Percentiles rank a stretch among this genome's conserved stretches.
These are phyloP conservation scores for Teratosphaeria nubilosa DNA, from an alignment of 2,329 filamentous ascomycete genomes.

Conservation along the genomic window DNA sequence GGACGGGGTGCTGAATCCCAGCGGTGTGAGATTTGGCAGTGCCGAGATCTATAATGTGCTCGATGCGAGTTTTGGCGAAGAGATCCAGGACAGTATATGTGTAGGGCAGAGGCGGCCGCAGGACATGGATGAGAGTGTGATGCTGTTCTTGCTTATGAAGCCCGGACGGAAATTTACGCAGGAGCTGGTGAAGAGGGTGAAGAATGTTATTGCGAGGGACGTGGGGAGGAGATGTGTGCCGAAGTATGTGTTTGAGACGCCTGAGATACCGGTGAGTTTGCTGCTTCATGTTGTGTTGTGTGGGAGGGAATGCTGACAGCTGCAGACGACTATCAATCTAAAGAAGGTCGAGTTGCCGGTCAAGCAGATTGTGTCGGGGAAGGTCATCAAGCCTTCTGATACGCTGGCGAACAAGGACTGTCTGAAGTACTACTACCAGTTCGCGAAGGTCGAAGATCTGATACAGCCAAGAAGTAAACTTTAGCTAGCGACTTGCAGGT, in stretches of 20 bases:
- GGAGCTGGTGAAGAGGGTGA: conserved; percentile 49
- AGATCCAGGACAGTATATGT: conserved; percentile 63
- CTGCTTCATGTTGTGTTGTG: background rate
- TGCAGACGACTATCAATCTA: conserved; percentile 65
- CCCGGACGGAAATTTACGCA: conserved; percentile 47
- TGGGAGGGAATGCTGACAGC: background rate
- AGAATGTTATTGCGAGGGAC: conserved; percentile 54
- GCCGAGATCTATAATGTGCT: conserved; percentile 71
- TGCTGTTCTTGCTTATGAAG: conserved; percentile 51
- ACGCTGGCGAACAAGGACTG: conserved; percentile 68
- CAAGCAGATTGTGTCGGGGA: conserved; percentile 73
- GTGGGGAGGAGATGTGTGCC: conserved; percentile 67
- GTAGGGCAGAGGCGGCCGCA: conserved; percentile 62
- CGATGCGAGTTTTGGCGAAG: conserved; percentile 52
- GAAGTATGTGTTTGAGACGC: conserved; percentile 67
- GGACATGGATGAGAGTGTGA: conserved; percentile 48
- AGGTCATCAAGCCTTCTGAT: conserved; percentile 62
- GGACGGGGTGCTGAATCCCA: conserved; percentile 72
- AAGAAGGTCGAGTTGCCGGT: conserved; percentile 81
- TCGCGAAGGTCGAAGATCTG: conserved; percentile 60
- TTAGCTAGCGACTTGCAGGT: conserved; percentile 18
- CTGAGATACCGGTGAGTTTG: conserved; percentile 63
- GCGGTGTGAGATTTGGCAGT: conserved; percentile 67
- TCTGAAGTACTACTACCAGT: conserved; percentile 69
- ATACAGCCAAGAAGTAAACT: conserved; percentile 39